These are phyloP conservation scores for Zygosaccharomyces siamensis DNA, from an alignment of 805 yeast genomes.

Conservation along the genomic window DNA sequence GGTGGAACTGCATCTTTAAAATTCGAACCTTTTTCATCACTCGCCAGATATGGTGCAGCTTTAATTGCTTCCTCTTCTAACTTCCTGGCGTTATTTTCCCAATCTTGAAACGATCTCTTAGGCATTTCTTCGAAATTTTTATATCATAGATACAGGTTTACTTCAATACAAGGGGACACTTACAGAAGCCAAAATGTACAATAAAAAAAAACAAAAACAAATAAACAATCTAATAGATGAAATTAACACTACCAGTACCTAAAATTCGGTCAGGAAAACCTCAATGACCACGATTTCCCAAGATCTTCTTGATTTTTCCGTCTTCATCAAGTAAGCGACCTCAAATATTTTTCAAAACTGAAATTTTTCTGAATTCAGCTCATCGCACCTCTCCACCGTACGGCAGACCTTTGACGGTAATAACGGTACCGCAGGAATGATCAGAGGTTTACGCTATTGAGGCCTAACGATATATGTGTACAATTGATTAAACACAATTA, in stretches of 20 bases:
- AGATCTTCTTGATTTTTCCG: background rate
- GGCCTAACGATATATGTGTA: constrained; percentile 20
- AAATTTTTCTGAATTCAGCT: background rate
- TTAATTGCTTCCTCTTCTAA: constrained; percentile 52
- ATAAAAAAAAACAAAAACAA: background rate
- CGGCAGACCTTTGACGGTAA: background rate
- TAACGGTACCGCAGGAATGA: background rate
- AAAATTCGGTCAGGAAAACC: background rate
- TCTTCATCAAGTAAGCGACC: background rate
- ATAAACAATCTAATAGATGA: background rate
- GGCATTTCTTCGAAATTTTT: constrained; percentile 17
- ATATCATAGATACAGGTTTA: background rate
- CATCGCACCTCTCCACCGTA: background rate
- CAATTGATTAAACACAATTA: constrained; percentile 26
- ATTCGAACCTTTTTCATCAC: constrained; percentile 67
- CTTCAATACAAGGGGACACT: background rate
- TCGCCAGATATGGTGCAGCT: constrained; percentile 57
- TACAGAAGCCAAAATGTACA: background rate
- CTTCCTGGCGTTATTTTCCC: constrained; percentile 37
- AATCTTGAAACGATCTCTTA: constrained; percentile 28
- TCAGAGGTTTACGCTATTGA: background rate
- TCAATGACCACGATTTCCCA: background rate
- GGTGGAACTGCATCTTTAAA: constrained; percentile 37
- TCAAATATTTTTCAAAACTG: constrained; percentile 3
- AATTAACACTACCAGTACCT: background rate